Evolutionary conservation across 2,329 filamentous ascomycete genomes (phyloP).

Genomic region (Mariannaea sp.): DNA sequence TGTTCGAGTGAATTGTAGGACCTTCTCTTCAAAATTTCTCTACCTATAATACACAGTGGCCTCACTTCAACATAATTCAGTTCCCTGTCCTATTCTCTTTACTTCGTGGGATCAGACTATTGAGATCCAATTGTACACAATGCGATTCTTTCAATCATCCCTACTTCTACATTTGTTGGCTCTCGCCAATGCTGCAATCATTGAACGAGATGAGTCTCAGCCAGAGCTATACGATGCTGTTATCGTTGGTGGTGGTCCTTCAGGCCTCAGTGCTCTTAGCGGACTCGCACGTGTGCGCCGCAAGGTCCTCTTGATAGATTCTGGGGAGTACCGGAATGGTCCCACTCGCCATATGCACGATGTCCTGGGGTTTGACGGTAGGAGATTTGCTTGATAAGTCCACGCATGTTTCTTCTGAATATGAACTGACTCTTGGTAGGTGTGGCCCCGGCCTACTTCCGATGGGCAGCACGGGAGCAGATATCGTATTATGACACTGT

Average conservation of each 20-base stretch:
- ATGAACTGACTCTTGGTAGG: constrained; percentile 44
- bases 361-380: constrained; percentile 64
- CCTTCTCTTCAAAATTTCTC: no score
- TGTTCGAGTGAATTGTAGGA: no score
- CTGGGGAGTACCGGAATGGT: constrained; percentile 61
- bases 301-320: constrained; percentile 61
- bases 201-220: constrained; percentile 7
- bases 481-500: constrained; percentile 57
- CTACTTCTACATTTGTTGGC: constrained; percentile 18
- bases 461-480: constrained; percentile 57
- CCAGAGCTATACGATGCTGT: constrained; percentile 56
- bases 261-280: constrained; percentile 59
- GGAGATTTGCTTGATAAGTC: background rate
- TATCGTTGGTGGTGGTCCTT: constrained; percentile 61
- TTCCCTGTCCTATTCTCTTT: no score
- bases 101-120: no score
- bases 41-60: no score
- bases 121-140: constrained; percentile 8
- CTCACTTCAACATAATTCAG: no score
- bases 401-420: accelerated
- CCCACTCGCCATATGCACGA: constrained; percentile 65
- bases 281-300: constrained; percentile 63
- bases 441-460: constrained; percentile 59
- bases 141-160: constrained; percentile 24
- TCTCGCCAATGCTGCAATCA: constrained; percentile 24